Percentiles rank a stretch among this genome's conserved stretches.
These are phyloP conservation scores for Stachybotrys echinatus DNA, from an alignment of 2,329 filamentous ascomycete species.

Conservation along the genomic window DNA sequence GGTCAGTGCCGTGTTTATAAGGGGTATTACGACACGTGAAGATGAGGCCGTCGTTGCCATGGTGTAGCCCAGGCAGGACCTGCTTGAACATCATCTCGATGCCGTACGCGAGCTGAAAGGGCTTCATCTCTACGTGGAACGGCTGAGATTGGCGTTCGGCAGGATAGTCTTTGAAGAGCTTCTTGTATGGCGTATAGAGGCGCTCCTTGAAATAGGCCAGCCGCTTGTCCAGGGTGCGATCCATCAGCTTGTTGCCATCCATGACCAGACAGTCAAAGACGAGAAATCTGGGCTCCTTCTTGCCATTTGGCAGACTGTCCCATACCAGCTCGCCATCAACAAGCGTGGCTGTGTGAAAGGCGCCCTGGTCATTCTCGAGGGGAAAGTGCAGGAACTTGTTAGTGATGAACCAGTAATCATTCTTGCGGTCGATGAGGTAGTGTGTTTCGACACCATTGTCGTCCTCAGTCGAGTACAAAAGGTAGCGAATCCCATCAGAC, in stretches of 20 bases:
- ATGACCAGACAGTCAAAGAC: conserved; percentile 91
- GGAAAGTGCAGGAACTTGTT: conserved; percentile 74
- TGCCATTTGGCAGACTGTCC: conserved; percentile 66
- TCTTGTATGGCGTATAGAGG: conserved; percentile 66
- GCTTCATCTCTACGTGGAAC: conserved; percentile 82
- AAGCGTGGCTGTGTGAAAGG: conserved; percentile 75
- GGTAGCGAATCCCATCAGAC: conserved; percentile 90
- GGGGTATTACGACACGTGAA: conserved; percentile 89
- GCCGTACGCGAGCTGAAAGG: conserved; percentile 83
- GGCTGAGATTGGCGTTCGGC: conserved; percentile 65
- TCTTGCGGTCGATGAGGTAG: conserved; percentile 95
- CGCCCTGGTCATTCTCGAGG: conserved; percentile 54
- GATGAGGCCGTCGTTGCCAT: conserved; percentile 94
- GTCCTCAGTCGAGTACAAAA: conserved; percentile 80
- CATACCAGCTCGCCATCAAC: conserved; percentile 92
- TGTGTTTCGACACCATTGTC: conserved; percentile 61
- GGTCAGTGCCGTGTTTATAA: conserved; percentile 87
- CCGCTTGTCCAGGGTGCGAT: conserved; percentile 79
- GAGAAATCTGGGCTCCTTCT: conserved; percentile 70
- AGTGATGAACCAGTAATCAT: conserved; percentile 88
- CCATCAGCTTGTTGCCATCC: conserved; percentile 70
- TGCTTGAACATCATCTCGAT: conserved; percentile 89
- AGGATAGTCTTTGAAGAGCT: conserved; percentile 59
- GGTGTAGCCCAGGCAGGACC: conserved; percentile 75
- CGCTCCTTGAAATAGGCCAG: conserved; percentile 79